These are phyloP conservation scores for Brasenia schreberi DNA, from an alignment of 164 flowering plant genomes.

Conservation along the genomic window DNA sequence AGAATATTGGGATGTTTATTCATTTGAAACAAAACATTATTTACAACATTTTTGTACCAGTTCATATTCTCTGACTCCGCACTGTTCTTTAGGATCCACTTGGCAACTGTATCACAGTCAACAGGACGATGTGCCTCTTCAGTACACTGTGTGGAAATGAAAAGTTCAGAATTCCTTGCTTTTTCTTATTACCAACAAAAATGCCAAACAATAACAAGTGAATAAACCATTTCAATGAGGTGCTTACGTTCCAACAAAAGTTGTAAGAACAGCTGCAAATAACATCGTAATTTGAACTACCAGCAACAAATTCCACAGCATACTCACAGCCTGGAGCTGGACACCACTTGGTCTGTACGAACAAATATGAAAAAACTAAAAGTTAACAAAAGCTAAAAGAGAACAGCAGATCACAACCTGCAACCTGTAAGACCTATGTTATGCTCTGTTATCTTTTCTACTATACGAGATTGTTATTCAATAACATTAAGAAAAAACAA, in stretches of 20 bases:
- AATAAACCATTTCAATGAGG: not conserved
- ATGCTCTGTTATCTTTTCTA: too few species aligned
- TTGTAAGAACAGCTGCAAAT: conserved; percentile 50
- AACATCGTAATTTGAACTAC: conserved; percentile 63
- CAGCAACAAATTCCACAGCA: conserved; percentile 61
- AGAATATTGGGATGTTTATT: too few species aligned
- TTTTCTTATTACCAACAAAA: not conserved
- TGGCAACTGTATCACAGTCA: conserved; percentile 62
- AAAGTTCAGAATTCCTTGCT: not conserved
- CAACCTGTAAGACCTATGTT: too few species aligned
- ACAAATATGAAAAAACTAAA: too few species aligned
- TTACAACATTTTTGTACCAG: conserved; percentile 17
- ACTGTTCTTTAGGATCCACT: conserved; percentile 67
- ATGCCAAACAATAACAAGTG: not conserved
- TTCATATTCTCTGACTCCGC: conserved; percentile 74
- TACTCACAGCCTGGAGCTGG: conserved; percentile 85
- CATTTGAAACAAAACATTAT: too few species aligned
- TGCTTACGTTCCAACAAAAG: conserved; percentile 81
- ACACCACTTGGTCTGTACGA: conserved; percentile 68
- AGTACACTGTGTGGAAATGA: conserved; percentile 31
- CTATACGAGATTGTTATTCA: too few species aligned
- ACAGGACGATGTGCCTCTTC: conserved; percentile 96
- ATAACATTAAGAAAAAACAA: too few species aligned
- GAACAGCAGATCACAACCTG: too few species aligned
- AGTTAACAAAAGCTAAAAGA: too few species aligned